Percentiles rank a stretch among this genome's conserved stretches.
Evolutionary conservation across 129 eudicot genomes (phyloP).

Genomic region (carrot (Daucus carota)): DNA sequence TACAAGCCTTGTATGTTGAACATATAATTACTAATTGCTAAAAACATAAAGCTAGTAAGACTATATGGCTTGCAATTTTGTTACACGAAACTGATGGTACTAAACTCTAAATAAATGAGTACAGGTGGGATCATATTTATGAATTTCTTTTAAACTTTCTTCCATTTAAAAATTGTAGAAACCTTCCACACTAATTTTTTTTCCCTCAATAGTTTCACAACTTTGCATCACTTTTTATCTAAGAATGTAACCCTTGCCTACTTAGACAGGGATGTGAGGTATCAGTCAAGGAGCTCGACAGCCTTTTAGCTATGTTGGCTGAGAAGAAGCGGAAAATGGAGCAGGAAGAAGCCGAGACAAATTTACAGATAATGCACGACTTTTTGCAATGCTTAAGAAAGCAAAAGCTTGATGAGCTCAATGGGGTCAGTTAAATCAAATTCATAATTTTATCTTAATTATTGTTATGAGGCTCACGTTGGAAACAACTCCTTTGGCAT

Average conservation of each 20-base stretch:
- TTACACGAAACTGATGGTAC: not conserved
- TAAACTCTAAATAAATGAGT: not conserved
- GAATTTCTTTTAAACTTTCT: not conserved
- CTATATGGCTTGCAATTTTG: not conserved
- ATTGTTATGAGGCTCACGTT: not conserved
- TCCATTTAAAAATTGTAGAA: not conserved
- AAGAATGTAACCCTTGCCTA: conserved; percentile 28
- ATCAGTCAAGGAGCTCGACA: conserved; percentile 81
- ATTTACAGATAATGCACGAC: conserved; percentile 67
- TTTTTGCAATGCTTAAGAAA: conserved; percentile 61
- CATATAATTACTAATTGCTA: too few relatives aligned
- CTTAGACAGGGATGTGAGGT: conserved; percentile 90
- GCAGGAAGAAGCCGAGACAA: conserved; percentile 92
- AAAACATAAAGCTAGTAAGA: not conserved
- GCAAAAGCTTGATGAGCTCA: conserved; percentile 83
- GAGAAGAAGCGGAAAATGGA: conserved; percentile 89
- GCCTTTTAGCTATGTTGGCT: conserved; percentile 51
- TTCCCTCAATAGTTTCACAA: not conserved
- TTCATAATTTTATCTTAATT: not conserved
- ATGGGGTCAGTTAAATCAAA: conserved; percentile 44
- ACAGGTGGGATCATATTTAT: not conserved
- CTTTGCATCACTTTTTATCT: conserved; percentile 15
- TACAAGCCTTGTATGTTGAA: too few relatives aligned
- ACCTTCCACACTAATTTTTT: not conserved
- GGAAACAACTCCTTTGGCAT: not conserved